Conservation (phyloP, 139 green algal genomes). For the Chlorella sp. region DNA sequence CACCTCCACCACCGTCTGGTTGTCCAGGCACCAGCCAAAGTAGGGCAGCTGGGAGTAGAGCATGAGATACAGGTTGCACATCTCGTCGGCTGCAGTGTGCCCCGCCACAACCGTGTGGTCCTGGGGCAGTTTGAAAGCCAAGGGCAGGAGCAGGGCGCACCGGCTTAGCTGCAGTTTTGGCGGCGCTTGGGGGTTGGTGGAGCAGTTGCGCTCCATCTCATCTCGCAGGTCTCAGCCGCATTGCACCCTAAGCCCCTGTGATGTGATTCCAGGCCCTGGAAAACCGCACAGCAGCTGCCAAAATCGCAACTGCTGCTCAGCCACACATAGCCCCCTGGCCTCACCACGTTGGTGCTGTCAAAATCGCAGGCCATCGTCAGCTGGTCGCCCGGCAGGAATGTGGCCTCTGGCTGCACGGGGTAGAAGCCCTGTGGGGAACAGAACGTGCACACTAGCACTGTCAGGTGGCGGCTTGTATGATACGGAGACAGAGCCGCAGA, state of each 20-base stretch:
- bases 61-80: constrained; percentile 97
- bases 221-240: no score
- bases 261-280: no score
- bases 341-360: constrained; percentile 68
- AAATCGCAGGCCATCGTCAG: constrained; percentile 82
- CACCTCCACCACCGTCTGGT: not conserved
- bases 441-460: not conserved
- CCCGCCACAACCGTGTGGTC: constrained; percentile 27
- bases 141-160: no score
- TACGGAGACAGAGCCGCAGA: no score
- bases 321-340: not conserved
- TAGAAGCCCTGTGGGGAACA: constrained; percentile 85
- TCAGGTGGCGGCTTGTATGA: no score
- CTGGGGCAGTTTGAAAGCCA: no score
- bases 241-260: no score
- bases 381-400: constrained; percentile 56
- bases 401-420: constrained; percentile 40
- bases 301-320: no score
- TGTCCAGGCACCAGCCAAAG: constrained; percentile 57
- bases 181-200: no score
- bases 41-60: constrained; percentile 52
- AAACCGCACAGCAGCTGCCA: no score
- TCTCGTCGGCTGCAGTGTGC: constrained; percentile 72
- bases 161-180: no score
- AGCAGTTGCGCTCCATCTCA: no score